Evolutionary conservation across 495 filamentous ascomycete genomes (phyloP), one percentile per base, ranked within the genome.

Genomic region (Neurospora tetraspora): DNA sequence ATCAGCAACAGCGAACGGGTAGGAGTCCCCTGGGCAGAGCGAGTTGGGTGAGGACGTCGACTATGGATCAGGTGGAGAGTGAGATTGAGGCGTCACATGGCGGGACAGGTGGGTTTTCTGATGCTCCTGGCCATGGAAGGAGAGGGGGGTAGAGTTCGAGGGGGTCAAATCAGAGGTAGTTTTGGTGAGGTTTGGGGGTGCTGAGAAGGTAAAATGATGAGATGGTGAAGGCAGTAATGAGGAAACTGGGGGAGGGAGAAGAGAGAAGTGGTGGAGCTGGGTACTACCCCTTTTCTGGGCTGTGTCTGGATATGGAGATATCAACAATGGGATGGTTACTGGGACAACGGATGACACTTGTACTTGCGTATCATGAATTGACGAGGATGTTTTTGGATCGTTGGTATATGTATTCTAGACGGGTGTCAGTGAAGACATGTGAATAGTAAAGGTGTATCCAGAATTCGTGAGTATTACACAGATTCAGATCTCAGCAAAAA

Each of bases 21-120:
- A 76, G 80, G 69, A 82, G 81, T 70, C 82, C 82, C 5, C 71
- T 83, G 14, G 78, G 80, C 0, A 61, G 81, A 68, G 76, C 77
- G 11, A 77, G 80, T 43, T 78, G 81, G 73, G 74, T 77, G 71
- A 70, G 77, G 20, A 70, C 79, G 20, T 71, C 73, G 20, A 76
- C 76, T 12, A 77, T 75, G 69, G 81, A 80, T 34, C 79, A 80
- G 20, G 74, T 76, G 0, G 81, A 78, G 40, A 36, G 37, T 40
- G 78, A 81, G 40, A 72, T 81, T 9, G 75, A 75, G 3, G 70
- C 70, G 14, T 73, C 36, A 10, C 34, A 59, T 16, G 69, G n/a
- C n/a, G n/a, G n/a, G n/a, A n/a, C n/a, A n/a, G n/a, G 73, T 47
- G 61, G 36, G 36, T 37, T 72, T 53, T 71, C 36, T 31, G 73